phyloP scores from a whole-genome alignment of 2,329 filamentous ascomycete species.

The Alternaria rosae region DNA sequence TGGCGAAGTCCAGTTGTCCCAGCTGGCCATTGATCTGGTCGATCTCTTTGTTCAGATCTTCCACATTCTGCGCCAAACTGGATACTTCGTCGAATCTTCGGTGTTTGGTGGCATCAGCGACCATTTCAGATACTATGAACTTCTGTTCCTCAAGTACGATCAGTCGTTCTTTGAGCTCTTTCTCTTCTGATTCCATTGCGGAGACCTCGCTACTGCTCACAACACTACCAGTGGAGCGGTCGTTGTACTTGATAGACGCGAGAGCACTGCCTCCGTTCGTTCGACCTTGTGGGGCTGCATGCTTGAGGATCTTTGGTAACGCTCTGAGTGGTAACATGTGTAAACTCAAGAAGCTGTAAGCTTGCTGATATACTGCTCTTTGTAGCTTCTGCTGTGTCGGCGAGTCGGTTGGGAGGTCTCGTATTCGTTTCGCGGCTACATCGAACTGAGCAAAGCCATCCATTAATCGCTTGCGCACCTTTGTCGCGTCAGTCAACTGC shows the following conservation, averaged over 20 bases:
- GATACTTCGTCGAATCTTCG: slow-evolving; percentile 87
- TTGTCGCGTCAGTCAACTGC: slow-evolving; percentile 84
- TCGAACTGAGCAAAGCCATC: slow-evolving; percentile 92
- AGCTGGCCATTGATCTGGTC: slow-evolving; percentile 70
- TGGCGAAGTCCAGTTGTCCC: slow-evolving; percentile 69
- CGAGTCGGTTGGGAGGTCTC: slow-evolving; percentile 77
- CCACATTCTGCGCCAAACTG: slow-evolving; percentile 78
- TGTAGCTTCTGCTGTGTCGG: slow-evolving; percentile 78
- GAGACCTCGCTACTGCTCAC: slow-evolving; percentile 66
- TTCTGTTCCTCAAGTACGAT: slow-evolving; percentile 90
- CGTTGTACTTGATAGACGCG: slow-evolving; percentile 66
- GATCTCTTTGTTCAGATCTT: slow-evolving; percentile 83
- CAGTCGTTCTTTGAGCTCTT: slow-evolving; percentile 77
- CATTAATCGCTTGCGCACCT: slow-evolving; percentile 86
- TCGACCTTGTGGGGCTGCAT: slow-evolving; percentile 63
- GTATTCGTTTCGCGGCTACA: slow-evolving; percentile 77
- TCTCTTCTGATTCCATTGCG: slow-evolving; percentile 82
- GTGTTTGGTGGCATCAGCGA: slow-evolving; percentile 75
- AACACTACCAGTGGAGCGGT: slow-evolving; percentile 61
- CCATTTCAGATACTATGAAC: slow-evolving; percentile 88
- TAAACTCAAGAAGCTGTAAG: slow-evolving; percentile 82
- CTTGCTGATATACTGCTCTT: slow-evolving; percentile 81
- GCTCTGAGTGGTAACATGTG: slow-evolving; percentile 85
- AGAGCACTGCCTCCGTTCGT: slow-evolving; percentile 55
- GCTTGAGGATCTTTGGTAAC: slow-evolving; percentile 58